These are phyloP conservation scores for Chamaecyparis obtusa DNA, from an alignment of 75 land plant genomes.

Conservation along the genomic window DNA sequence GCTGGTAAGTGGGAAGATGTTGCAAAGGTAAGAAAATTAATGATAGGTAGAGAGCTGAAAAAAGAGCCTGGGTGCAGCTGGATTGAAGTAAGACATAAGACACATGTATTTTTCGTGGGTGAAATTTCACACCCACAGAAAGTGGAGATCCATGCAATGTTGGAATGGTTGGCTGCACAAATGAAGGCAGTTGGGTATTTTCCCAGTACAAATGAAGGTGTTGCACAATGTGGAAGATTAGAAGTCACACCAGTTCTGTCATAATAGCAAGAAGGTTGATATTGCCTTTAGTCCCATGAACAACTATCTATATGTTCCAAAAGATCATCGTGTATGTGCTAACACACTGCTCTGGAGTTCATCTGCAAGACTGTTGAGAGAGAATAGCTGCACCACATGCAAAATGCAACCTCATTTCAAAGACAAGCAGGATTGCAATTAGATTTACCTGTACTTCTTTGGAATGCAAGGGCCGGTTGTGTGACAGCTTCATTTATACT, in stretches of 20 bases:
- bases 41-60: not conserved
- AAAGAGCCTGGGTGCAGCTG: not conserved
- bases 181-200: slow-evolving; percentile 13
- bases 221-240: slow-evolving; percentile 12
- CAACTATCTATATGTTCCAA: slow-evolving; percentile 11
- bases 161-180: slow-evolving; percentile 14
- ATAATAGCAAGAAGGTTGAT: slow-evolving; percentile 32
- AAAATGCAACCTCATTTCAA: slow-evolving; percentile 20
- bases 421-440: slow-evolving; percentile 1
- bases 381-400: slow-evolving; percentile 18
- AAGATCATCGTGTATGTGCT: slow-evolving; percentile 19
- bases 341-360: slow-evolving; percentile 24
- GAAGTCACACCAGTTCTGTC: slow-evolving; percentile 8
- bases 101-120: not conserved
- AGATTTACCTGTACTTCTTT: not conserved
- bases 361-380: slow-evolving; percentile 12
- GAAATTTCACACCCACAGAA: slow-evolving; percentile 9
- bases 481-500: not conserved
- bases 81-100: not conserved
- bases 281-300: slow-evolving; percentile 21
- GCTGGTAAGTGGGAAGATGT: not conserved
- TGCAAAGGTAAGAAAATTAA: not conserved
- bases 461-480: not conserved
- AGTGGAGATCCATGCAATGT: slow-evolving; percentile 5
- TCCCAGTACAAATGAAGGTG: not conserved